These are phyloP conservation scores for Fomitopsis palustris DNA, from an alignment of 1,284 basidiomycete species.

Conservation along the genomic window DNA sequence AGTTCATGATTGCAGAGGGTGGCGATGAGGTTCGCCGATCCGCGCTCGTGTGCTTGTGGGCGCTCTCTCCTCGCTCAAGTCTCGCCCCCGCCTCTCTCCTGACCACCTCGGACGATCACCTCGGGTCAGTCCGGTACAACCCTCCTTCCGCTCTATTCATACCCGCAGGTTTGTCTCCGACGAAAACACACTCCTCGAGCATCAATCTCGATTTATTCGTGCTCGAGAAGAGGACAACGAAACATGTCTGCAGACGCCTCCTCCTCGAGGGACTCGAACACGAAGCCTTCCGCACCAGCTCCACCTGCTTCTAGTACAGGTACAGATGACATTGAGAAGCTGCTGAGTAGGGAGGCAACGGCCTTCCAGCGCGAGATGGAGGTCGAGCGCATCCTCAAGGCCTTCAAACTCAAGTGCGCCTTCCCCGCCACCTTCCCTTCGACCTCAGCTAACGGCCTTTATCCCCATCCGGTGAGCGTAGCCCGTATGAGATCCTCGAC, in stretches of 20 bases:
- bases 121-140: neutral
- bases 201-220: neutral
- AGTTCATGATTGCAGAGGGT: slow-evolving; percentile 16
- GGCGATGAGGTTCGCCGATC: slow-evolving; percentile 4
- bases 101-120: neutral
- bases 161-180: neutral
- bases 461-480: slow-evolving; percentile 22
- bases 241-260: slow-evolving; percentile 27
- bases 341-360: slow-evolving; percentile 74
- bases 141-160: neutral
- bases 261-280: slow-evolving; percentile 13
- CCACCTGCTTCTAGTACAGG: slow-evolving; percentile 5
- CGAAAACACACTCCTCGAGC: neutral
- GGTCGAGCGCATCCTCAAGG: slow-evolving; percentile 80
- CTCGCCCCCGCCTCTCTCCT: neutral
- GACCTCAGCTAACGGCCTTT: slow-evolving; percentile 1
- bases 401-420: slow-evolving; percentile 80
- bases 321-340: slow-evolving; percentile 58
- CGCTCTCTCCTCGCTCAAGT: neutral
- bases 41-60: slow-evolving; percentile 1
- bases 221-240: slow-evolving; percentile 12
- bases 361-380: slow-evolving; percentile 81
- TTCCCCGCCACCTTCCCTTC: neutral
- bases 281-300: slow-evolving; percentile 17
- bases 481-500: slow-evolving; percentile 78